phyloP scores from a whole-genome alignment of 805 yeast species.

The Metschnikowia kofuensis region DNA sequence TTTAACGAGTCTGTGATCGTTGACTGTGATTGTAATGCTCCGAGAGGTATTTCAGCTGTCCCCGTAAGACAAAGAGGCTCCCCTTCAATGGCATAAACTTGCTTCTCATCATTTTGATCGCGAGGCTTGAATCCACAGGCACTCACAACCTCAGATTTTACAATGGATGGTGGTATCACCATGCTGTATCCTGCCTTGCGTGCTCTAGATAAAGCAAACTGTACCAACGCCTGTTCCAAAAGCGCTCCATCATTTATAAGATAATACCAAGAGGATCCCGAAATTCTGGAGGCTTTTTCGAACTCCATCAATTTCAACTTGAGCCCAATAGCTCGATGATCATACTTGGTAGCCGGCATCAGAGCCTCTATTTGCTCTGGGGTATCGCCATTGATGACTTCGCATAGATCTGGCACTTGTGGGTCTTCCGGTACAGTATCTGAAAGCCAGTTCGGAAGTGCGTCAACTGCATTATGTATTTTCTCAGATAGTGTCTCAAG shows the following conservation, averaged over 20 bases:
- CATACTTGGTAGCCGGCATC: slow-evolving; percentile 27
- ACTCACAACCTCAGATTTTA: slow-evolving; percentile 66
- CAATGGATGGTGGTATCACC: slow-evolving; percentile 83
- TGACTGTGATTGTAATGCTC: slow-evolving; percentile 65
- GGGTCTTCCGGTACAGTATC: slow-evolving; percentile 41
- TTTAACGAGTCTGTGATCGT: slow-evolving; percentile 49
- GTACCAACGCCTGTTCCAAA: slow-evolving; percentile 85
- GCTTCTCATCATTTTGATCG: slow-evolving; percentile 82
- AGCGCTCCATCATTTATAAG: slow-evolving; percentile 80
- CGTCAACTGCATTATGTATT: slow-evolving; percentile 41
- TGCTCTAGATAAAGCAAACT: slow-evolving; percentile 70
- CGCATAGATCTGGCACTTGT: slow-evolving; percentile 43
- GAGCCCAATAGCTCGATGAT: slow-evolving; percentile 73
- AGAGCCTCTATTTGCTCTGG: slow-evolving; percentile 21
- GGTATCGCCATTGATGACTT: slow-evolving; percentile 50
- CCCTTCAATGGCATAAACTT: slow-evolving; percentile 64
- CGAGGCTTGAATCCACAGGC: slow-evolving; percentile 97
- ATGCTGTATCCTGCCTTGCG: slow-evolving; percentile 62
- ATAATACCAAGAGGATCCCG: slow-evolving; percentile 90
- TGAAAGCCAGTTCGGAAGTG: slow-evolving; percentile 64
- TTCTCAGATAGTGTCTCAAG: slow-evolving; percentile 29
- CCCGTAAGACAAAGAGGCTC: slow-evolving; percentile 73
- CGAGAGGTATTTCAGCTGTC: slow-evolving; percentile 93
- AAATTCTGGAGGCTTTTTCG: slow-evolving; percentile 63
- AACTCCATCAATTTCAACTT: slow-evolving; percentile 68